These are phyloP conservation scores for Choiromyces venosus DNA, from an alignment of 495 filamentous ascomycete genomes.

Conservation along the genomic window DNA sequence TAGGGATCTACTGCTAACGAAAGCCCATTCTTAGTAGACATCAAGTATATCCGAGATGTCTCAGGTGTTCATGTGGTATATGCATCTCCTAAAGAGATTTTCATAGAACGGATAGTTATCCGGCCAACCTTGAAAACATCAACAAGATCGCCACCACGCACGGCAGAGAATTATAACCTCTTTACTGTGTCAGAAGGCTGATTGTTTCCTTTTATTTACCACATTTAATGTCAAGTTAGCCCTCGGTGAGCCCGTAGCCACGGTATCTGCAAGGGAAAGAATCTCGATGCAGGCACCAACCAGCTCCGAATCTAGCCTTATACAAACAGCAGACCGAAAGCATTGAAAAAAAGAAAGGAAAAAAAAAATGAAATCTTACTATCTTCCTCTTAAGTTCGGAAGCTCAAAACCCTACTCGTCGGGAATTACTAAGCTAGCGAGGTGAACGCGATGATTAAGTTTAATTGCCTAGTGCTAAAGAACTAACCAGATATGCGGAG, in stretches of 20 bases:
- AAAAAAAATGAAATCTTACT: not conserved
- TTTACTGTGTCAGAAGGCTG: not conserved
- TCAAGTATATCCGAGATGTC: not conserved
- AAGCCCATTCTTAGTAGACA: not conserved
- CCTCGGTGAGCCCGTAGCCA: not conserved
- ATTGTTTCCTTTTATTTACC: not conserved
- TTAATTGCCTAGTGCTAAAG: no score
- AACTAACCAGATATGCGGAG: no score
- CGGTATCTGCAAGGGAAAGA: not conserved
- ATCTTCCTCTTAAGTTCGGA: no score
- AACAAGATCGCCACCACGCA: not conserved
- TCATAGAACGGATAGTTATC: not conserved
- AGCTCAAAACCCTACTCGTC: no score
- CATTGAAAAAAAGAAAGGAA: not conserved
- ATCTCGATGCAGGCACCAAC: not conserved
- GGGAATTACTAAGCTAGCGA: no score
- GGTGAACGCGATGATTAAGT: no score
- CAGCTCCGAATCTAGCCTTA: not conserved
- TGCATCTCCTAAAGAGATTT: not conserved
- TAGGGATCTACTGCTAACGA: not conserved
- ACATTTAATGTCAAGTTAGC: not conserved
- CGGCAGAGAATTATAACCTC: not conserved
- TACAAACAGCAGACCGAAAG: not conserved
- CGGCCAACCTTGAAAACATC: not conserved
- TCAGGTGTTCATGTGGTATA: not conserved